Evolutionary conservation across 2,329 filamentous ascomycete species (phyloP), one percentile per base, ranked within the genome.

Genomic region (Bimuria novae-zelandiae): DNA sequence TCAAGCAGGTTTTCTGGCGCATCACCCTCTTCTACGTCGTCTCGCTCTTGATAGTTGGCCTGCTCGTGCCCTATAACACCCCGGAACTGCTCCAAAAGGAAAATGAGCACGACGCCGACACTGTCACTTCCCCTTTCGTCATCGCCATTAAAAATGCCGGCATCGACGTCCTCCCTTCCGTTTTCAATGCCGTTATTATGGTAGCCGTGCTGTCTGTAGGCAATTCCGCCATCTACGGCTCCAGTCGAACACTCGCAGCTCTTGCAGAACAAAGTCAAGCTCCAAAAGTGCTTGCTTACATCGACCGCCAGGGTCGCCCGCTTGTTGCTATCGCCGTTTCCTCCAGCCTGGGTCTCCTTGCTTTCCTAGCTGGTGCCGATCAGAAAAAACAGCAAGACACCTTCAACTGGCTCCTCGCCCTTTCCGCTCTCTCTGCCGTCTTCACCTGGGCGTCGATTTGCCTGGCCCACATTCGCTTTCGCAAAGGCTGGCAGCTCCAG

Each of bases 1-100:
- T 95, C 67, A 96, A 96, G 76, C 92, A 96, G 74, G 92, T 97
- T 36, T 96, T 97, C 75, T 97, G 92, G 92, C 88, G 92, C 66
- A 96, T 96, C 81, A 68, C 62, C 7, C 81, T 75, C 19, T 97
- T 97, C 78, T 97, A 96, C 76, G 82, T 97, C 44, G 85, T 95
- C 29, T 89, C 89, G 0, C 81, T 97, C 10, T 85, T 85, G 4
- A 78, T 97, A 3, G 85, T 97, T 52, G 91, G 93, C 22, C 81
- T 96, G 0, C 80, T 96, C 2, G 90, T 97, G 0, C 89, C 88
- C 0, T 92, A 89, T 71, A 77, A 83, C 63, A 84, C 95, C 56
- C 50, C 68, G 0, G 79, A 81, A 3, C 85, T 96, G 0, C 78
- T 91, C 1, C 79, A 79, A 10, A 79, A 80, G 35, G 77, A 72